Evolutionary conservation across 331 rosid genomes (phyloP).

Genomic region (Acacia pycnantha): DNA sequence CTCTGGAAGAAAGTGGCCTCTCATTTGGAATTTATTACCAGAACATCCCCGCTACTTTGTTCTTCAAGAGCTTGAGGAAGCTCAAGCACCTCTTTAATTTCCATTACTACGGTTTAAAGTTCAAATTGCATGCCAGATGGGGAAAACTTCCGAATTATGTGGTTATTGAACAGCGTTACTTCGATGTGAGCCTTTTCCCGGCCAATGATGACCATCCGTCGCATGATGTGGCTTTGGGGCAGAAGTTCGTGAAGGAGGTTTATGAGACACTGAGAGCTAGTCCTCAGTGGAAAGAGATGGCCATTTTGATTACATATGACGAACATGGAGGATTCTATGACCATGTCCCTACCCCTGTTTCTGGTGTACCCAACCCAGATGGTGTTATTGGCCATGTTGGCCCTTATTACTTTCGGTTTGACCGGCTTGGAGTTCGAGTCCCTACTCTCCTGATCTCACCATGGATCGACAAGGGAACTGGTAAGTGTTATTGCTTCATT

Average conservation of each 20-base stretch:
- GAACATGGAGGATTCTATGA: constrained; percentile 97
- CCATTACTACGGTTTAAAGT: constrained; percentile 58
- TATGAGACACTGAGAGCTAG: constrained; percentile 80
- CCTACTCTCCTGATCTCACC: constrained; percentile 85
- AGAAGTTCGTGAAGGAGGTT: constrained; percentile 86
- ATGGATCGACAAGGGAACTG: constrained; percentile 86
- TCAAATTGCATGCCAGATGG: constrained; percentile 57
- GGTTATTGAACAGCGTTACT: constrained; percentile 86
- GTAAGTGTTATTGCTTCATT: constrained; percentile 43
- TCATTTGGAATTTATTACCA: constrained; percentile 82
- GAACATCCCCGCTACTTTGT: constrained; percentile 85
- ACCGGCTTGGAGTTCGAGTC: constrained; percentile 85
- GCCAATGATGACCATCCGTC: constrained; percentile 99
- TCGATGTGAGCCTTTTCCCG: constrained; percentile 59
- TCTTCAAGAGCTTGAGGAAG: constrained; percentile 72
- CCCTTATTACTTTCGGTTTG: constrained; percentile 82
- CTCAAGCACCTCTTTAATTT: constrained; percentile 54
- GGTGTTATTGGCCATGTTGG: constrained; percentile 66
- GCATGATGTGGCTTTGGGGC: constrained; percentile 86
- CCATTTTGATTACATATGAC: constrained; percentile 82
- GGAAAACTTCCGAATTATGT: constrained; percentile 88
- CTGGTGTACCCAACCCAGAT: constrained; percentile 88
- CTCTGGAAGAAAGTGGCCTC: constrained; percentile 67
- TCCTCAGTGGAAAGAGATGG: constrained; percentile 97
- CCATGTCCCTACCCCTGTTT: constrained; percentile 87